These are phyloP conservation scores for Aureobasidium sp. DNA, from an alignment of 2,329 filamentous ascomycete species.

Conservation along the genomic window DNA sequence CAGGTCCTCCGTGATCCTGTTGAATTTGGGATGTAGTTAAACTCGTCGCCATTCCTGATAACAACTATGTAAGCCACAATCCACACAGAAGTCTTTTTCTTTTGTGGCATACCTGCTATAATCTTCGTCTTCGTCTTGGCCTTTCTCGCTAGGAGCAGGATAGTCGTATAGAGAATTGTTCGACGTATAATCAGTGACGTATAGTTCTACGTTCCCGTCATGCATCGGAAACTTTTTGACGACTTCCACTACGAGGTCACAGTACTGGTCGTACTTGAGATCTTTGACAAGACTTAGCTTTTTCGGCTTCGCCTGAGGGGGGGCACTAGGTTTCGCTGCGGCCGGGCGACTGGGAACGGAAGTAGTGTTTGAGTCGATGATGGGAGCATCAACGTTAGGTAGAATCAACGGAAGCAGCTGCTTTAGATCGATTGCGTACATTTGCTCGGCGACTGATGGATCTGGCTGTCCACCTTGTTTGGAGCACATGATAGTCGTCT, in stretches of 20 bases:
- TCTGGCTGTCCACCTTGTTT: slow-evolving; percentile 20
- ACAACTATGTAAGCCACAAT: too few relatives aligned
- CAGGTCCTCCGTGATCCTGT: slow-evolving; percentile 43
- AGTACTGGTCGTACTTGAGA: slow-evolving; percentile 50
- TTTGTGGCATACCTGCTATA: not conserved
- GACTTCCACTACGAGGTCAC: slow-evolving; percentile 66
- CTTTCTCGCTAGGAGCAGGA: slow-evolving; percentile 31
- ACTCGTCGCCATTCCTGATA: slow-evolving; percentile 47
- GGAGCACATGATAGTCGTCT: slow-evolving; percentile 20
- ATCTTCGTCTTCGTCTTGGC: slow-evolving; percentile 16
- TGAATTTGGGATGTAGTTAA: slow-evolving; percentile 41
- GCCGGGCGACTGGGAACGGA: not conserved
- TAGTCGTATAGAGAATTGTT: slow-evolving; percentile 59
- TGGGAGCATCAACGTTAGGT: not conserved
- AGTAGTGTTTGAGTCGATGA: not conserved
- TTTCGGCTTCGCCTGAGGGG: slow-evolving; percentile 27
- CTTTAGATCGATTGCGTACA: slow-evolving; percentile 27
- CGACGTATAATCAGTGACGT: slow-evolving; percentile 76
- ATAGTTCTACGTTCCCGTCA: slow-evolving; percentile 50
- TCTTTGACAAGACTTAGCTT: slow-evolving; percentile 63
- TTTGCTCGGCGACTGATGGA: slow-evolving; percentile 24
- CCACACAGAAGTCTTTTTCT: not conserved
- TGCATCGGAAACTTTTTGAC: slow-evolving; percentile 47
- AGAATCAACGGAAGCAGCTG: not conserved
- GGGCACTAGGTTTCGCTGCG: not conserved